Percentiles rank a stretch among this genome's conserved stretches.
These are phyloP conservation scores for Stylonectria norvegica DNA, from an alignment of 2,329 filamentous ascomycete genomes.

Conservation along the genomic window DNA sequence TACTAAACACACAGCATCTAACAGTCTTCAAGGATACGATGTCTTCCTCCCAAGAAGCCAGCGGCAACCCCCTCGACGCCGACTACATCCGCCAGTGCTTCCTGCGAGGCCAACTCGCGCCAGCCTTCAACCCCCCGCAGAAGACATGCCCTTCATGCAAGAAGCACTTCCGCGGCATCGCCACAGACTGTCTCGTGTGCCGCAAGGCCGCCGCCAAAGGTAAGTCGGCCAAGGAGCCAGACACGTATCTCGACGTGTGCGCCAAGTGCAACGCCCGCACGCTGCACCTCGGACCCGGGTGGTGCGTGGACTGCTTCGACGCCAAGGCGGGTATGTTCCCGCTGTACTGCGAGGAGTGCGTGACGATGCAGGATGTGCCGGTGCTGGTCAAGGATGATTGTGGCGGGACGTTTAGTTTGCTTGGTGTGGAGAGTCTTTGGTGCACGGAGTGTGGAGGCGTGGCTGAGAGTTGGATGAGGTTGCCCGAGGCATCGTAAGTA, in stretches of 20 bases:
- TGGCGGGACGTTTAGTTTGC: constrained; percentile 16
- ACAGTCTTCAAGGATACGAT: constrained; percentile 4
- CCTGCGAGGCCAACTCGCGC: constrained; percentile 10
- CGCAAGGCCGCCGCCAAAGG: not conserved
- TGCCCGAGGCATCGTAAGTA: no score
- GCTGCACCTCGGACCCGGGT: constrained; percentile 18
- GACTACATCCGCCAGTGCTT: constrained; percentile 6
- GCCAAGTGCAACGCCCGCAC: constrained; percentile 4
- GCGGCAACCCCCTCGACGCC: not conserved
- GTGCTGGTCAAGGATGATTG: constrained; percentile 6
- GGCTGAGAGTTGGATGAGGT: constrained; percentile 13
- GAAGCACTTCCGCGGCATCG: not conserved
- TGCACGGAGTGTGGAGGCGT: constrained; percentile 12
- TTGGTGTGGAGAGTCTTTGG: constrained; percentile 16
- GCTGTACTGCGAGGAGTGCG: constrained; percentile 14
- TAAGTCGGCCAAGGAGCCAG: not conserved
- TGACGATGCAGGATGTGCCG: constrained; percentile 5
- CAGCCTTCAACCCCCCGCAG: constrained; percentile 1
- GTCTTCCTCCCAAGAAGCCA: not conserved
- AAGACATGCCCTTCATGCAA: not conserved
- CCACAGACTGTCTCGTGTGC: constrained; percentile 9
- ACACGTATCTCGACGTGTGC: constrained; percentile 10
- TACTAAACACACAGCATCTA: not conserved
- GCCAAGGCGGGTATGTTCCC: not conserved
- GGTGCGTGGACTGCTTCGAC: constrained; percentile 16